A percentile compares a stretch with the other conserved stretches of the same genome.
Conservation (phyloP, 148 eudicot genomes). For the Spergularia bocconei region DNA sequence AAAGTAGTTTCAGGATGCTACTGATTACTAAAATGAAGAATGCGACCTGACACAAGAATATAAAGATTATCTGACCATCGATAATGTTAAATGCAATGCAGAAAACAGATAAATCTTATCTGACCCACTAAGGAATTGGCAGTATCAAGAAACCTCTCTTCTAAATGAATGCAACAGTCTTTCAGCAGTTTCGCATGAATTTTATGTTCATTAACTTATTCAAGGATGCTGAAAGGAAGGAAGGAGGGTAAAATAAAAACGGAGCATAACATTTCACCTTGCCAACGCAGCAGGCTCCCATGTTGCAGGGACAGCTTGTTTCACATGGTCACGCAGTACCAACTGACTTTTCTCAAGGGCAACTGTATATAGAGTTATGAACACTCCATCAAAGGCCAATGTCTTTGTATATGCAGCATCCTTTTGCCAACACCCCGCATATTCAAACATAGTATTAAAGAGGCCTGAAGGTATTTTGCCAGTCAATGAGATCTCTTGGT, state of each 20-base stretch:
- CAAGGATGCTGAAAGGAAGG: background rate
- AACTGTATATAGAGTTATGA: conserved; percentile 76
- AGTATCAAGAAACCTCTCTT: no score
- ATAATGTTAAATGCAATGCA: no score
- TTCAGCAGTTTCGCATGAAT: background rate
- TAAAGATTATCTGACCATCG: no score
- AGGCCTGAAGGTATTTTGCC: conserved; percentile 97
- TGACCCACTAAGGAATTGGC: no score
- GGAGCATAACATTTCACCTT: conserved; percentile 45
- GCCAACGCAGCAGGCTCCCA: conserved; percentile 99
- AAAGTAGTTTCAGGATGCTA: background rate
- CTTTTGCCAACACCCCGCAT: conserved; percentile 91
- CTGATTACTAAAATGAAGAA: background rate
- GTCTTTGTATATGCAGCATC: conserved; percentile 91
- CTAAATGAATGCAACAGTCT: no score
- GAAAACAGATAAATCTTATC: no score
- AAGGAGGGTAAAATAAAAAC: background rate
- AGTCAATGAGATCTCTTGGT: conserved; percentile 84
- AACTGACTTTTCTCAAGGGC: conserved; percentile 85
- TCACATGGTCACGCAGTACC: conserved; percentile 81
- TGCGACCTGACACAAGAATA: background rate
- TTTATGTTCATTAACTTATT: background rate
- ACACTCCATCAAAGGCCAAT: conserved; percentile 91
- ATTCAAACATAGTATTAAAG: conserved; percentile 93
- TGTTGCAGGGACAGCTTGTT: conserved; percentile 86